phyloP scores from a whole-genome alignment of 1,284 basidiomycete genomes.

The Ceratobasidium sp. region DNA sequence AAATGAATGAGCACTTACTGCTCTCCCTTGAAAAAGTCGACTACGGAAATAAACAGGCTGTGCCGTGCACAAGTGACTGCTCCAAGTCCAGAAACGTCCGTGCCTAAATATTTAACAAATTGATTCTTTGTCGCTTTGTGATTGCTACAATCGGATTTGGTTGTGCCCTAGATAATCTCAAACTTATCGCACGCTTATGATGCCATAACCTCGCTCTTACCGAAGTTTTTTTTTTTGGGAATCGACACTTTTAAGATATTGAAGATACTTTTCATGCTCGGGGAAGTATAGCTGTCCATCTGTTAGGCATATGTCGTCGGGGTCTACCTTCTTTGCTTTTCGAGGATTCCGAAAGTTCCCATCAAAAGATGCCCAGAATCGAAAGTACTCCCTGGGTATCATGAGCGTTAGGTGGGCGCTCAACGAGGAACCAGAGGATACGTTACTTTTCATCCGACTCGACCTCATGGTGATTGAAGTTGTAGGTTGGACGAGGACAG shows the following conservation, averaged over 20 bases:
- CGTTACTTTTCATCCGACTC: background rate
- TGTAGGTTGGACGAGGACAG: background rate
- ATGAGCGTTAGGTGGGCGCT: too few species aligned
- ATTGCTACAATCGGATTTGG: background rate
- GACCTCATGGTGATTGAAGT: conserved; percentile 11
- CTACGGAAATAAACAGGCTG: background rate
- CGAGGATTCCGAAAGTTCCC: background rate
- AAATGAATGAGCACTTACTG: background rate
- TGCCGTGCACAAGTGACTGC: conserved; percentile 8
- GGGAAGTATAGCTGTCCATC: background rate
- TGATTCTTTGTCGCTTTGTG: conserved; percentile 1
- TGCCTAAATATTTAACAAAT: background rate
- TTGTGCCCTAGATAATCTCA: background rate
- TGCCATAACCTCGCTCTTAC: too few species aligned
- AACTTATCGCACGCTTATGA: background rate
- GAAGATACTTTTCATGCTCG: background rate
- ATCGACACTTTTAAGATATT: background rate
- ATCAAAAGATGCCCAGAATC: background rate
- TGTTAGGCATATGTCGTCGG: background rate
- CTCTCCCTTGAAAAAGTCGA: conserved; percentile 10
- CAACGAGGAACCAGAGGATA: too few species aligned
- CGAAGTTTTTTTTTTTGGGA: background rate
- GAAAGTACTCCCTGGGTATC: background rate
- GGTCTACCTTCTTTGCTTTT: conserved; percentile 2
- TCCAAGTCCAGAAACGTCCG: conserved; percentile 11